Percentiles rank a stretch among this genome's conserved stretches.
These are phyloP conservation scores for Eutrema yunnanense DNA, from an alignment of 345 rosid genomes.

Conservation along the genomic window DNA sequence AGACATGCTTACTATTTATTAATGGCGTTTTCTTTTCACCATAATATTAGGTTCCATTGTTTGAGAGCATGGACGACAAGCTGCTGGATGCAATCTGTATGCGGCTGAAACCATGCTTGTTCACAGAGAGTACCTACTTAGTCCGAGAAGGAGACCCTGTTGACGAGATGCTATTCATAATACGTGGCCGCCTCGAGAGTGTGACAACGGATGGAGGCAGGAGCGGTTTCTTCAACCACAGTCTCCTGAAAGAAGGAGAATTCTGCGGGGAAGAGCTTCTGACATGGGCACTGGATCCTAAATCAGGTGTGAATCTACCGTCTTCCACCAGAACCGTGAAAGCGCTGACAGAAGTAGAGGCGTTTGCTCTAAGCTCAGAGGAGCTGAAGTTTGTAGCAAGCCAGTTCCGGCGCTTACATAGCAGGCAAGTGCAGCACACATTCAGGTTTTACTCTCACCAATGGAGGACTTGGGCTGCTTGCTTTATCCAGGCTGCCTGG, in stretches of 20 bases:
- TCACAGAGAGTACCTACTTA: conserved; percentile 68
- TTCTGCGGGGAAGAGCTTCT: conserved; percentile 97
- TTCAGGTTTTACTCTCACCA: conserved; percentile 96
- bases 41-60: conserved; percentile 60
- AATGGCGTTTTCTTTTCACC: conserved; percentile 1
- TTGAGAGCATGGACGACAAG: conserved; percentile 89
- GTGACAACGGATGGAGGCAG: conserved; percentile 93
- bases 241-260: conserved; percentile 75
- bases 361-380: conserved; percentile 74
- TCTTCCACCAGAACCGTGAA: conserved; percentile 85
- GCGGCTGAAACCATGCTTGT: conserved; percentile 79
- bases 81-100: conserved; percentile 92
- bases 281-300: conserved; percentile 97
- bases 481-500: conserved; percentile 96
- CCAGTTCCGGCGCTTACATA: conserved; percentile 25
- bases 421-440: conserved; percentile 89
- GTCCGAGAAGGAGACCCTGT: conserved; percentile 97
- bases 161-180: conserved; percentile 90
- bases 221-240: conserved; percentile 80
- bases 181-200: conserved; percentile 91
- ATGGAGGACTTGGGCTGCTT: conserved; percentile 99
- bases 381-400: conserved; percentile 31
- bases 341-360: conserved; percentile 45
- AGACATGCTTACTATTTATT: background rate
- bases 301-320: conserved; percentile 71